Conservation (phyloP, 306 rosid genomes). For the Castanospermum australe region DNA sequence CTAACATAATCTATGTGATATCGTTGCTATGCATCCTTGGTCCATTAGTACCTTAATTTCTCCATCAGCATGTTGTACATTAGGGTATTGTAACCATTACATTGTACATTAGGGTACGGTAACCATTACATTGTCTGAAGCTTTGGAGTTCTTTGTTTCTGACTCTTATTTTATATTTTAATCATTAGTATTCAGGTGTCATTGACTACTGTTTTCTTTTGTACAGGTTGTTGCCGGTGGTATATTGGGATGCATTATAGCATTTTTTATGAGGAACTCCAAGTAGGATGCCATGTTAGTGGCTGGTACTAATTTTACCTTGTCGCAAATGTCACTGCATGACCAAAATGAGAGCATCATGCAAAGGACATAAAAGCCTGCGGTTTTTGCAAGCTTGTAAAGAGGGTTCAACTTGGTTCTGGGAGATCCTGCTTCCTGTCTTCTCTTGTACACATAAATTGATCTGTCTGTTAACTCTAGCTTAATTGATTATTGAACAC, state of each 20-base stretch:
- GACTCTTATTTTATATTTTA: not conserved
- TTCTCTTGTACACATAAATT: slow-evolving; percentile 21
- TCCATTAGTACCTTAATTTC: not conserved
- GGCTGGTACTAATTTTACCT: slow-evolving; percentile 9
- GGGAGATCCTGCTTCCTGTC: slow-evolving; percentile 4
- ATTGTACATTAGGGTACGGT: not conserved
- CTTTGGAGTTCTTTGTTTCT: slow-evolving; percentile 1
- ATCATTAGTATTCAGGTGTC: not conserved
- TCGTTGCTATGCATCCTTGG: not conserved
- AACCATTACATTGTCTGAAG: not conserved
- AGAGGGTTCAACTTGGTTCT: slow-evolving; percentile 24
- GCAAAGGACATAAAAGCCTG: not conserved
- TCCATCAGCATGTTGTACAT: not conserved
- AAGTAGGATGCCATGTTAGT: slow-evolving; percentile 22
- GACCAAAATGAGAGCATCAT: slow-evolving; percentile 4
- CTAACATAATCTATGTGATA: not conserved
- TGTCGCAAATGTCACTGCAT: slow-evolving; percentile 10
- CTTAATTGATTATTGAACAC: slow-evolving; percentile 8
- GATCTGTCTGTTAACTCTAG: not conserved
- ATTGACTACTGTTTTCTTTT: not conserved
- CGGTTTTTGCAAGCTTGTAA: slow-evolving; percentile 16
- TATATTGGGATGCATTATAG: slow-evolving; percentile 72
- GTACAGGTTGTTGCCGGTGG: slow-evolving; percentile 81
- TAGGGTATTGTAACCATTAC: not conserved
- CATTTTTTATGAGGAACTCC: slow-evolving; percentile 49